Evolutionary conservation across 169 alveolate species (phyloP), one percentile per base, ranked within the genome.

Genomic region (Eimeria necatrix): DNA sequence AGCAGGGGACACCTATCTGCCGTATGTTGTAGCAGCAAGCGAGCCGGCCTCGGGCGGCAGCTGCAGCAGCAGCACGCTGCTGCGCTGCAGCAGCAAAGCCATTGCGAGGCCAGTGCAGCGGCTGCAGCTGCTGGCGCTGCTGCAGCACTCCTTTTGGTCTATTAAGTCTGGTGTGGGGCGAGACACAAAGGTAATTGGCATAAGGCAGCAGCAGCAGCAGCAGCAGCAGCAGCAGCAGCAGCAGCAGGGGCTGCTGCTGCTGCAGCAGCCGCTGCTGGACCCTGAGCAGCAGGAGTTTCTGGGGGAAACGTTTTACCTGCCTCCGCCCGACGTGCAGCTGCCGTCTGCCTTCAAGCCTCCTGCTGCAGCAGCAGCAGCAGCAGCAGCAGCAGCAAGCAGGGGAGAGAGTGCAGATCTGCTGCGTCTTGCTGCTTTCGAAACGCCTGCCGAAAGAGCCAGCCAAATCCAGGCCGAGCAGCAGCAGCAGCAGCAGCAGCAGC

Each of bases 31-130:
- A 14, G 41, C 76, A 64, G 76, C 41, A 64, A 64, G 26, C 5
- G 76, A 64, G 26, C 76, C 76, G 14, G 26, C 76, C 20, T 64
- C 76, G 8, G 76, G 76, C 32, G 26, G 76, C 41, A 10, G 76
- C 76, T 64, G 76, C 76, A 5, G 41, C 76, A 9, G 76, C 76
- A 64, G 26, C 76, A 64, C 76, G 41, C 76, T 64, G 76, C 76
- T 64, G 76, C 76, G 20, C 41, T 64, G 76, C 76, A 64, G 76
- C 76, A 64, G 41, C 26, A 9, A 8, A 8, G 76, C 76, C 8
- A 24, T 64, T 9, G 76, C 26, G 9, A 10, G 26, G 76, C 76
- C 76, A 14, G 76, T 64, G 76, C 76, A 64, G 14, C 76, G 76
- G 14, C 26, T 64, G 26, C 76, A 64, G 76, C 76, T 64, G 41